A percentile compares a stretch with the other conserved stretches of the same genome.
phyloP scores from a whole-genome alignment of 306 rosid genomes.

The Arachis hypogaea region DNA sequence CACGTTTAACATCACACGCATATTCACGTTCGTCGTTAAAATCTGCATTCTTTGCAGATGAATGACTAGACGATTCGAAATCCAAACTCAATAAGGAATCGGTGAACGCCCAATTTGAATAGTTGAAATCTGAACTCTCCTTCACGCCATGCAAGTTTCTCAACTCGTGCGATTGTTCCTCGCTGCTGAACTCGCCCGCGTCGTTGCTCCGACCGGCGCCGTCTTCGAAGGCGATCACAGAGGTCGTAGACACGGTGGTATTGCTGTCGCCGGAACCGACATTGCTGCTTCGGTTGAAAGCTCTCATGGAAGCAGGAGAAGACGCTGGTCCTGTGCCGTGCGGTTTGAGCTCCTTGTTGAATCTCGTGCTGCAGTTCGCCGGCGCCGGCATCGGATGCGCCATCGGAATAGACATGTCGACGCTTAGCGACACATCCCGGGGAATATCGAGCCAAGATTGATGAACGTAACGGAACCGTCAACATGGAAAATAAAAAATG shows the following conservation, averaged over 20 bases:
- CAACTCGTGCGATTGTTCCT: conserved; percentile 58
- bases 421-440: conserved; percentile 70
- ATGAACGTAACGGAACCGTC: conserved; percentile 44
- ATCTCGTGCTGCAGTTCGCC: conserved; percentile 44
- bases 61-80: conserved; percentile 75
- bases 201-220: conserved; percentile 50
- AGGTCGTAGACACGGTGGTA: conserved; percentile 76
- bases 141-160: conserved; percentile 55
- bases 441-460: conserved; percentile 56
- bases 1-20: conserved; percentile 37
- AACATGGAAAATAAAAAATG: conserved; percentile 25
- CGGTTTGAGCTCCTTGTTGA: conserved; percentile 64
- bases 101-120: conserved; percentile 61
- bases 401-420: conserved; percentile 68
- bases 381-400: conserved; percentile 70
- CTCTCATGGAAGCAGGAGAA: conserved; percentile 69
- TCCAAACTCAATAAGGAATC: conserved; percentile 60
- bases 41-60: conserved; percentile 55
- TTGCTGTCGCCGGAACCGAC: conserved; percentile 47
- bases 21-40: conserved; percentile 41
- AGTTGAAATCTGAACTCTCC: conserved; percentile 71
- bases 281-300: conserved; percentile 57
- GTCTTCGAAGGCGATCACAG: conserved; percentile 78
- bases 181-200: conserved; percentile 74
- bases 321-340: conserved; percentile 53